Conservation (phyloP, 1,139 yeast genomes). For the Yamadazyma sp. region DNA sequence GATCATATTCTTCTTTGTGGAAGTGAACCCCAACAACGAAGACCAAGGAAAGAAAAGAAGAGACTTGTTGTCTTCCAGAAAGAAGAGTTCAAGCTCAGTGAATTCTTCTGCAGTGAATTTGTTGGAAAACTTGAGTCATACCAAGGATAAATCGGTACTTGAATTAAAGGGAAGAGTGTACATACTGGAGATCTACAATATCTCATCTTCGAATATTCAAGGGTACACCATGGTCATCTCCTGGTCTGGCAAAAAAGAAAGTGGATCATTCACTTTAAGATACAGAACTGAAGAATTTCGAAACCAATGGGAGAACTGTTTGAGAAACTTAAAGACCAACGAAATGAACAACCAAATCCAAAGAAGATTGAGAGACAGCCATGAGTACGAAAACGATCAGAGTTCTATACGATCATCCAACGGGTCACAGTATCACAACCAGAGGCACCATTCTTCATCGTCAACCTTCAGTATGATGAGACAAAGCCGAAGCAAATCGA, state of each 20-base stretch:
- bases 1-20: constrained; percentile 77
- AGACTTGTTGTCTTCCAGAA: constrained; percentile 40
- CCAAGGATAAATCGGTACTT: constrained; percentile 36
- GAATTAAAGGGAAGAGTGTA: constrained; percentile 72
- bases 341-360: constrained; percentile 46
- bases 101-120: constrained; percentile 39
- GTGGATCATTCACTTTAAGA: constrained; percentile 69
- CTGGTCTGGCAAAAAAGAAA: constrained; percentile 80
- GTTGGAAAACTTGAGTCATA: constrained; percentile 35
- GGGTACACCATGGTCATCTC: constrained; percentile 65
- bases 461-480: constrained; percentile 51
- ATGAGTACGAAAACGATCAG: constrained; percentile 22
- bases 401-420: constrained; percentile 28
- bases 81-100: constrained; percentile 36
- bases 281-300: constrained; percentile 71
- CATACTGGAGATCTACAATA: constrained; percentile 63
- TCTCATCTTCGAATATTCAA: constrained; percentile 35
- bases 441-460: constrained; percentile 46
- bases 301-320: constrained; percentile 68
- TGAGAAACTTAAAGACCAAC: constrained; percentile 43
- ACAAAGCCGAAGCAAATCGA: constrained; percentile 28
- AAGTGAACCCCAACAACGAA: constrained; percentile 25
- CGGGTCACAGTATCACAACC: constrained; percentile 33
- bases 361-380: constrained; percentile 41
- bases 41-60: constrained; percentile 33